A percentile compares a stretch with the other conserved stretches of the same genome.
These are phyloP conservation scores for Arabis hirsuta DNA, from an alignment of 345 rosid species.

Conservation along the genomic window DNA sequence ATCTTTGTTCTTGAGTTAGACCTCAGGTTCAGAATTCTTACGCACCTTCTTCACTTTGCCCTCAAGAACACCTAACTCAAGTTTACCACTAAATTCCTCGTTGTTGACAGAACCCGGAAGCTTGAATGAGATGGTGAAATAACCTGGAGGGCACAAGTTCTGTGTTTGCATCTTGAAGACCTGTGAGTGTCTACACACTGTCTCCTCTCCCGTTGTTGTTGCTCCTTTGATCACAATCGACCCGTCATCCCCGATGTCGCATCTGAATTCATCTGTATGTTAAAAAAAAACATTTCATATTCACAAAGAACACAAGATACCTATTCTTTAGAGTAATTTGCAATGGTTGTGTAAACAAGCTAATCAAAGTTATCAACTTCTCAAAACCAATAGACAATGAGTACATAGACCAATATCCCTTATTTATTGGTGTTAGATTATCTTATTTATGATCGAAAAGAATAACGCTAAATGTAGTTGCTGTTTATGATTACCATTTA, in stretches of 20 bases:
- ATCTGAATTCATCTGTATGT: slow-evolving; percentile 63
- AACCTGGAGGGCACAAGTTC: slow-evolving; percentile 71
- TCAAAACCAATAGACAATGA: no score
- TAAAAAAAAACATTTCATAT: slow-evolving; percentile 15
- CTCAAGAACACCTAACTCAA: slow-evolving; percentile 64
- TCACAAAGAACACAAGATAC: not conserved
- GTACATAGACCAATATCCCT: no score
- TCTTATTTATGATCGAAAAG: not conserved
- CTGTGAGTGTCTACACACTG: slow-evolving; percentile 52
- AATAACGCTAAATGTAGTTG: not conserved
- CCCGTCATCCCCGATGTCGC: slow-evolving; percentile 55
- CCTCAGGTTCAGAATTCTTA: not conserved
- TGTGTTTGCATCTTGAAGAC: slow-evolving; percentile 66
- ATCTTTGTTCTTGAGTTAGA: not conserved
- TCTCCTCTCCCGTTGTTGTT: slow-evolving; percentile 64
- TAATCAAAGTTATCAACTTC: not conserved
- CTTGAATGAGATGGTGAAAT: slow-evolving; percentile 57
- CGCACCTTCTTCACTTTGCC: slow-evolving; percentile 62
- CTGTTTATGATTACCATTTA: no score
- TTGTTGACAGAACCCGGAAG: slow-evolving; percentile 72
- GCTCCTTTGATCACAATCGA: slow-evolving; percentile 56
- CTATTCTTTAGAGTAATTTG: not conserved
- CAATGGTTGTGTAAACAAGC: not conserved
- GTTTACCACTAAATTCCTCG: slow-evolving; percentile 45
- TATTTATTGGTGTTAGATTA: no score